A percentile compares a stretch with the other conserved stretches of the same genome.
These are phyloP conservation scores for Naematelia aurantialba DNA, from an alignment of 768 basidiomycete genomes.

Conservation along the genomic window DNA sequence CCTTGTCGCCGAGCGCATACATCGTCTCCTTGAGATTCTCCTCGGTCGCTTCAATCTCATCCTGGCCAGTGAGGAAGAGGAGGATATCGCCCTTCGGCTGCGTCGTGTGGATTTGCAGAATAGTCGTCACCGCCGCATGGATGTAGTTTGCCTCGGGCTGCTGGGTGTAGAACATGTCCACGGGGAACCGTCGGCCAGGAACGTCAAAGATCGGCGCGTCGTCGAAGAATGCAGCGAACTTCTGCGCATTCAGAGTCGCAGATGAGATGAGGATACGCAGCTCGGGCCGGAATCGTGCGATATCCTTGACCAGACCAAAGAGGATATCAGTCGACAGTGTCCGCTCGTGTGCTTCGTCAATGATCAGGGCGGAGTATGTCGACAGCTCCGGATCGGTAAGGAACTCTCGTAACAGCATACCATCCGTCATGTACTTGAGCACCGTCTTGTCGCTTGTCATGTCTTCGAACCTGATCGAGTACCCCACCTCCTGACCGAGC, in stretches of 20 bases:
- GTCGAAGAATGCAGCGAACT: slow-evolving; percentile 97
- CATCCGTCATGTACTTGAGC: slow-evolving; percentile 99
- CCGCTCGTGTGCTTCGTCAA: slow-evolving; percentile 97
- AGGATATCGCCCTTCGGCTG: slow-evolving; percentile 97
- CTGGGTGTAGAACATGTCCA: slow-evolving; percentile 97
- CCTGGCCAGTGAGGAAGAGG: slow-evolving; percentile 97
- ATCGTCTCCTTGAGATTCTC: slow-evolving; percentile 95
- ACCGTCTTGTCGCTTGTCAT: slow-evolving; percentile 99
- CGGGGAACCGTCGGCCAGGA: slow-evolving; percentile 93
- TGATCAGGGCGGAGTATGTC: slow-evolving; percentile 89
- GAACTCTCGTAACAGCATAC: slow-evolving; percentile 95
- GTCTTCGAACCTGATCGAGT: slow-evolving; percentile 98
- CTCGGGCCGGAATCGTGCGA: slow-evolving; percentile 65
- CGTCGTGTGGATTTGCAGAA: slow-evolving; percentile 98
- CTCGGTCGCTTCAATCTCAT: slow-evolving; percentile 96
- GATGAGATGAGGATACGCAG: slow-evolving; percentile 81
- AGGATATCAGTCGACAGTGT: slow-evolving; percentile 98
- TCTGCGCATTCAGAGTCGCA: slow-evolving; percentile 95
- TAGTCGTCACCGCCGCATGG: slow-evolving; percentile 95
- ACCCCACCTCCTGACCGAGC: slow-evolving; percentile 98
- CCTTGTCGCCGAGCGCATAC: slow-evolving; percentile 90
- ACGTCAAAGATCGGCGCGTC: slow-evolving; percentile 87
- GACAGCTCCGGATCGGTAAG: slow-evolving; percentile 95
- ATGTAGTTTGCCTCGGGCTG: slow-evolving; percentile 99
- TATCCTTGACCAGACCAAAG: slow-evolving; percentile 83